These are phyloP conservation scores for Pestalotiopsis sp. DNA, from an alignment of 2,329 filamentous ascomycete genomes.

Conservation along the genomic window DNA sequence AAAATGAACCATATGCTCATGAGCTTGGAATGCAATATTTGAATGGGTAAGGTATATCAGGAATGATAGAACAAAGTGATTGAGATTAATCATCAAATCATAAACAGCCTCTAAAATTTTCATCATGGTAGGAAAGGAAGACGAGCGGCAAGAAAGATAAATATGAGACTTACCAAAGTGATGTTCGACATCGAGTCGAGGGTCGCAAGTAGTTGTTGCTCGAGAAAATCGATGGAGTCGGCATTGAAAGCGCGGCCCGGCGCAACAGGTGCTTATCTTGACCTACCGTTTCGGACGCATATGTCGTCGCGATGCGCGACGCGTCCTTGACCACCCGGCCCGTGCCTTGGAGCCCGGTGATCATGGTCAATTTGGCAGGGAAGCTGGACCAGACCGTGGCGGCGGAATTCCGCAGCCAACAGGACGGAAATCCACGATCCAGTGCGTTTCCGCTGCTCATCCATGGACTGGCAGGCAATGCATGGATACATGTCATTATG, in stretches of 20 bases:
- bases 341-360: background rate
- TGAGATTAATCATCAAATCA: slow-evolving; percentile 38
- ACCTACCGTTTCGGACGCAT: background rate
- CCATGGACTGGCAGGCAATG: background rate
- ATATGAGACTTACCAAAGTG: background rate
- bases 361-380: background rate
- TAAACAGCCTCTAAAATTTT: slow-evolving; percentile 40
- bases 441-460: background rate
- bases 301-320: background rate
- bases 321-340: background rate
- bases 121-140: slow-evolving; percentile 28
- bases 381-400: background rate
- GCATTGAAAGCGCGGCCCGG: background rate
- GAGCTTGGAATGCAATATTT: background rate
- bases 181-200: background rate
- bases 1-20: background rate
- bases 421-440: background rate
- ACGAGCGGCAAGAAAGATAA: background rate
- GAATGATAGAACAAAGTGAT: slow-evolving; percentile 37
- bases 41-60: slow-evolving; percentile 20
- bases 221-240: background rate
- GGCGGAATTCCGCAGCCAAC: background rate
- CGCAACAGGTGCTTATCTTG: background rate
- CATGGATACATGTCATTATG: no score
- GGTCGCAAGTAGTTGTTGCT: background rate